phyloP scores from a whole-genome alignment of 169 alveolate species.

The Theileria sp. region DNA sequence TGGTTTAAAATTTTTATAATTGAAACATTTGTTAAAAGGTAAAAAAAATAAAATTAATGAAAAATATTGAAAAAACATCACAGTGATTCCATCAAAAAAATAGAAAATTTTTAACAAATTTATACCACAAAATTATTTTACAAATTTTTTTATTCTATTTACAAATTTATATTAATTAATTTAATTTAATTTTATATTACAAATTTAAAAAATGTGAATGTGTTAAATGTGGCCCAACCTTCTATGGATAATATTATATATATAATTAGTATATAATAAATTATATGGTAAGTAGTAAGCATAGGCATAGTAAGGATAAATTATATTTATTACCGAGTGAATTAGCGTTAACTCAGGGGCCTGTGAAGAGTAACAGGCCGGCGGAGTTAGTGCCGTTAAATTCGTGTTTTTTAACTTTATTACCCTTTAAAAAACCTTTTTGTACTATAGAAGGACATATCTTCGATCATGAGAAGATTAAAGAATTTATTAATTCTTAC shows the following conservation, averaged over 20 bases:
- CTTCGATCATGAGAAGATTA: constrained; percentile 75
- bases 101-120: no score
- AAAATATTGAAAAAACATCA: neutral
- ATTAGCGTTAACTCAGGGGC: constrained; percentile 84
- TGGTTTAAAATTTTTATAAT: neutral
- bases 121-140: no score
- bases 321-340: constrained; percentile 85
- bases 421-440: constrained; percentile 83
- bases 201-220: neutral
- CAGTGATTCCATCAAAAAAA: neutral
- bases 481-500: constrained; percentile 65
- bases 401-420: constrained; percentile 71
- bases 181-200: neutral
- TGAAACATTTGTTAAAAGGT: neutral
- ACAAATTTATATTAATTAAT: neutral
- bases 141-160: neutral
- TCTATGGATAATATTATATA: neutral
- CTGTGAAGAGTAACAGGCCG: constrained; percentile 59
- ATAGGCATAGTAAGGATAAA: constrained; percentile 90
- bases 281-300: constrained; percentile 80
- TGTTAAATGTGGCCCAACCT: neutral
- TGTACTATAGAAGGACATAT: constrained; percentile 83
- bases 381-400: constrained; percentile 77
- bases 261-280: neutral
- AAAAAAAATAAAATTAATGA: no score